A percentile compares a stretch with the other conserved stretches of the same genome.
phyloP scores from a whole-genome alignment of 2,329 filamentous ascomycete genomes.

The Aspergillus udagawae region DNA sequence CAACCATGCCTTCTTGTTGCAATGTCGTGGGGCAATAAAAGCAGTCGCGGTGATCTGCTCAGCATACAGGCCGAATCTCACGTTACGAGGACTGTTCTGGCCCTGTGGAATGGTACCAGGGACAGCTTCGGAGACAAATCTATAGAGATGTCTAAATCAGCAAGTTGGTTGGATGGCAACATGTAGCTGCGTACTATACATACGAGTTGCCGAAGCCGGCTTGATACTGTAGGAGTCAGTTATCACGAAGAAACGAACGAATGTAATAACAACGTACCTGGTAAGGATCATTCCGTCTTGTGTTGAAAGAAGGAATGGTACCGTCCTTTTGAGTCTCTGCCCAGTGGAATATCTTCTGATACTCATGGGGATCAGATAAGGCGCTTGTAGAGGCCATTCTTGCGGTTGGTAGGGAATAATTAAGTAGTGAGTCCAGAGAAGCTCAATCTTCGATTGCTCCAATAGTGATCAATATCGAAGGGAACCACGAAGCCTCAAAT shows the following conservation, averaged over 20 bases:
- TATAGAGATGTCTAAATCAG: conserved; percentile 24
- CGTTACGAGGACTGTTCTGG: conserved; percentile 36
- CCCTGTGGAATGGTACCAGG: conserved; percentile 36
- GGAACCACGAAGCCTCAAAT: conserved; percentile 1
- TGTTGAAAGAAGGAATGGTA: conserved; percentile 51
- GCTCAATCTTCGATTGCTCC: not conserved
- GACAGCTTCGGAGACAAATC: conserved; percentile 36
- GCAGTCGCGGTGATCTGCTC: conserved; percentile 55
- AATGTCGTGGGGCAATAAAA: conserved; percentile 54
- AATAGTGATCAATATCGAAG: not conserved
- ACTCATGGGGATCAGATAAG: conserved; percentile 35
- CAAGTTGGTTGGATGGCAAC: conserved; percentile 19
- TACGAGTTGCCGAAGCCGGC: conserved; percentile 52
- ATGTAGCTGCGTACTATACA: conserved; percentile 15
- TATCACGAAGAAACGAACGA: not conserved
- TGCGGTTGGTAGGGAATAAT: not conserved
- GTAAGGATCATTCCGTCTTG: conserved; percentile 53
- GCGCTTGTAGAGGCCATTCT: conserved; percentile 24
- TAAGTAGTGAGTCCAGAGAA: not conserved
- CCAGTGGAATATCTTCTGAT: conserved; percentile 55
- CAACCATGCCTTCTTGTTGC: conserved; percentile 58
- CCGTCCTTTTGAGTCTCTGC: conserved; percentile 59
- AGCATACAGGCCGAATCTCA: conserved; percentile 34
- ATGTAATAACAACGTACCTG: conserved; percentile 32
- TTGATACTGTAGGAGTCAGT: conserved; percentile 45